Percentiles rank a stretch among this genome's conserved stretches.
These are phyloP conservation scores for Boletus rubescentipes DNA, from an alignment of 768 basidiomycete species.

Conservation along the genomic window DNA sequence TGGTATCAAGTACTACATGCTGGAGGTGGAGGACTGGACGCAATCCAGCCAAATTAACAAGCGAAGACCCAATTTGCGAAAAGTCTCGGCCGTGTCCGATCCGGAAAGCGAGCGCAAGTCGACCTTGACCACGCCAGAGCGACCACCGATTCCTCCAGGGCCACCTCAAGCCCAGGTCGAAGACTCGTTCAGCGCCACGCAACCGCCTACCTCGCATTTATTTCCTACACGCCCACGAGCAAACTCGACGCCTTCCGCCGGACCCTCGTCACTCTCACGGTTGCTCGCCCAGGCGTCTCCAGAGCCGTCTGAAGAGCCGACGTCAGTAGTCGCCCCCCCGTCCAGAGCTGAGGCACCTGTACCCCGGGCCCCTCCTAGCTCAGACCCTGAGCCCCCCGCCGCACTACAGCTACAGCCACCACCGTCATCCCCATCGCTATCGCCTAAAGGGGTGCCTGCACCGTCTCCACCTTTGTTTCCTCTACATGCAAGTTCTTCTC, in stretches of 20 bases:
- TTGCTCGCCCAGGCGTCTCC: slow-evolving; percentile 71
- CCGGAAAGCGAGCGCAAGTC: slow-evolving; percentile 41
- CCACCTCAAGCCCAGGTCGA: slow-evolving; percentile 73
- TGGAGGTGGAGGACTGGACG: slow-evolving; percentile 93
- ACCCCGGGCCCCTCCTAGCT: slow-evolving; percentile 16
- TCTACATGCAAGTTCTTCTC: slow-evolving; percentile 37
- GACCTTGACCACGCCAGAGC: slow-evolving; percentile 8
- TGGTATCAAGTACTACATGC: slow-evolving; percentile 90
- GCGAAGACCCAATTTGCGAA: slow-evolving; percentile 54
- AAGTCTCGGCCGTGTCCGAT: slow-evolving; percentile 39
- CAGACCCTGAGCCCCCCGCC: slow-evolving; percentile 5
- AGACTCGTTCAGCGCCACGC: slow-evolving; percentile 64
- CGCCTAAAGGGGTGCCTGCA: neutral
- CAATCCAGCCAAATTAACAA: slow-evolving; percentile 64
- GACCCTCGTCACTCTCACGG: slow-evolving; percentile 78
- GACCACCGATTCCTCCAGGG: slow-evolving; percentile 42
- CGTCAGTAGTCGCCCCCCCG: slow-evolving; percentile 28
- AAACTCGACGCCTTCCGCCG: slow-evolving; percentile 65
- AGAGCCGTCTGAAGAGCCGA: slow-evolving; percentile 33
- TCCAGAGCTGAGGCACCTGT: slow-evolving; percentile 34
- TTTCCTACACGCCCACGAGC: slow-evolving; percentile 64
- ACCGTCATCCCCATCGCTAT: slow-evolving; percentile 18
- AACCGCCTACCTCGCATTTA: slow-evolving; percentile 65
- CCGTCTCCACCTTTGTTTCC: slow-evolving; percentile 3
- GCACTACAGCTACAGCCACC: slow-evolving; percentile 39